Evolutionary conservation across 768 basidiomycete genomes (phyloP).

Genomic region (Auricularia heimuer): DNA sequence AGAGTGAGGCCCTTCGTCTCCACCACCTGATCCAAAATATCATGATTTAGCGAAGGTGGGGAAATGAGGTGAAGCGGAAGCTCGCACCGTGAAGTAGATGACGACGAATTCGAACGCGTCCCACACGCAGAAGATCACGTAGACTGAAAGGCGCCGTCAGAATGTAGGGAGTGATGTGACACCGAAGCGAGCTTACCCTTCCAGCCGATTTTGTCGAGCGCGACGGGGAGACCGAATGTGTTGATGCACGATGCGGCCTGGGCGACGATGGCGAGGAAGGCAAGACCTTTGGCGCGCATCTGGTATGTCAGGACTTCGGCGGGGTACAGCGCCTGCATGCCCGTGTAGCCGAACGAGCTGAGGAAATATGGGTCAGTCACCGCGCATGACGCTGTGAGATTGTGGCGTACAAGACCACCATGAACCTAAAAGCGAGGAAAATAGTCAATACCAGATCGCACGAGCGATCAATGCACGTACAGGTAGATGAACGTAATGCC

Average conservation of each 20-base stretch:
- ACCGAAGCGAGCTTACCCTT: conserved; percentile 27
- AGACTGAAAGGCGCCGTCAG: conserved; percentile 10
- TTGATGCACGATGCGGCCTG: conserved; percentile 34
- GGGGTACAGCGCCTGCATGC: conserved; percentile 49
- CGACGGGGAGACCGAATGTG: conserved; percentile 42
- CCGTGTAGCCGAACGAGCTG: conserved; percentile 40
- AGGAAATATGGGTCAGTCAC: too few relatives aligned
- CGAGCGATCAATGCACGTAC: conserved; percentile 4
- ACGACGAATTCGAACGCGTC: conserved; percentile 38
- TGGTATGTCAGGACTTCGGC: conserved; percentile 43
- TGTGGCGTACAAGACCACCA: background rate
- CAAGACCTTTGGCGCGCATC: conserved; percentile 40
- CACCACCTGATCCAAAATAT: background rate
- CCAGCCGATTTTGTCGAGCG: conserved; percentile 28
- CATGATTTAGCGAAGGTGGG: background rate
- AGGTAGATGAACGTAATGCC: conserved; percentile 38
- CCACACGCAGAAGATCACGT: conserved; percentile 41
- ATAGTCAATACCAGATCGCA: too few relatives aligned
- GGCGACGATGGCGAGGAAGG: conserved; percentile 34
- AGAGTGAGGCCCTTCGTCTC: conserved; percentile 12
- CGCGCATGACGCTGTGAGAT: too few relatives aligned
- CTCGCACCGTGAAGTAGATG: conserved; percentile 31
- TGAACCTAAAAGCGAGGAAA: background rate
- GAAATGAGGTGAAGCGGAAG: background rate
- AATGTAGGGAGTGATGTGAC: background rate